phyloP scores from a whole-genome alignment of 345 rosid genomes.

The Dovyalis caffra region DNA sequence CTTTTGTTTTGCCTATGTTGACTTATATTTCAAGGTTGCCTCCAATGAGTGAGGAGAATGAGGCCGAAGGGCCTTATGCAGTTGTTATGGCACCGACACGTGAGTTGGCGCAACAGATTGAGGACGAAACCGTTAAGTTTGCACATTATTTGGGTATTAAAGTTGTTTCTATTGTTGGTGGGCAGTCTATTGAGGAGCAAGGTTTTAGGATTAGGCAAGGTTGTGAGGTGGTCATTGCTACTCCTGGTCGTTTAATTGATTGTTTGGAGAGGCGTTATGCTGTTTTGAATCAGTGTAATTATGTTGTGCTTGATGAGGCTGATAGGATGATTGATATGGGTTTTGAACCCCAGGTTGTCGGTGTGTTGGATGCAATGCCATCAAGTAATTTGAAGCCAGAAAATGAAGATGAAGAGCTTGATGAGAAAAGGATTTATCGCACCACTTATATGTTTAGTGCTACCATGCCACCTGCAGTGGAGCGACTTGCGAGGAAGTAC shows the following conservation, averaged over 20 bases:
- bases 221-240: slow-evolving; percentile 93
- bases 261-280: slow-evolving; percentile 90
- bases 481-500: slow-evolving; percentile 90
- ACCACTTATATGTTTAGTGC: slow-evolving; percentile 99
- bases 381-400: slow-evolving; percentile 91
- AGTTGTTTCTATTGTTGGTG: slow-evolving; percentile 93
- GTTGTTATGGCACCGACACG: slow-evolving; percentile 95
- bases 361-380: slow-evolving; percentile 91
- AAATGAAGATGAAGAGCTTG: slow-evolving; percentile 97
- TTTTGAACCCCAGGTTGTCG: slow-evolving; percentile 89
- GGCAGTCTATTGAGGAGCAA: slow-evolving; percentile 91
- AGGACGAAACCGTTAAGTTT: slow-evolving; percentile 88
- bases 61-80: slow-evolving; percentile 92
- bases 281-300: slow-evolving; percentile 87
- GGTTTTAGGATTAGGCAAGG: slow-evolving; percentile 88
- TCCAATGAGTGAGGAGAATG: slow-evolving; percentile 74
- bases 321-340: slow-evolving; percentile 98
- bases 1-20: slow-evolving; percentile 93
- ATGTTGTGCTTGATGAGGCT: slow-evolving; percentile 98
- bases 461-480: slow-evolving; percentile 94
- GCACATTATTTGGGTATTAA: slow-evolving; percentile 82
- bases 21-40: slow-evolving; percentile 87
- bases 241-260: slow-evolving; percentile 88
- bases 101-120: slow-evolving; percentile 93
- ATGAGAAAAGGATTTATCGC: slow-evolving; percentile 81